Percentiles rank a stretch among this genome's conserved stretches.
Evolutionary conservation across 805 yeast species (phyloP).

Genomic region (Ogataea pini): DNA sequence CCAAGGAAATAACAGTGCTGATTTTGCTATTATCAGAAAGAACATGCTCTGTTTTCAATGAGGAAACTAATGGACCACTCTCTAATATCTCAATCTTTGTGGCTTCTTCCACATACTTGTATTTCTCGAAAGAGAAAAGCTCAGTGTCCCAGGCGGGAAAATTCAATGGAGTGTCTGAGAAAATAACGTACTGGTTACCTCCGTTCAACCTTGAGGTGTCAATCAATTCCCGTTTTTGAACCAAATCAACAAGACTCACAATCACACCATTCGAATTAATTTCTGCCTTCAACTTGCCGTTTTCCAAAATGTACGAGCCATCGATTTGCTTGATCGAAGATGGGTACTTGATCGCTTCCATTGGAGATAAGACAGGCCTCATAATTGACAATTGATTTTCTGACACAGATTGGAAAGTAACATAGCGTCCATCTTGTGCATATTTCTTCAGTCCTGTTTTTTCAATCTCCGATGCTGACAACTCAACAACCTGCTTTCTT

Average conservation of each 20-base stretch:
- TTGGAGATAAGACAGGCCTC: slow-evolving; percentile 22
- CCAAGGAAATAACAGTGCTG: slow-evolving; percentile 67
- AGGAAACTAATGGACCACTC: slow-evolving; percentile 58
- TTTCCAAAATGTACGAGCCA: slow-evolving; percentile 52
- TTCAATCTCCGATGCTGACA: slow-evolving; percentile 8
- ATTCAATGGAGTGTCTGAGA: slow-evolving; percentile 86
- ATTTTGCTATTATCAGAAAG: slow-evolving; percentile 60
- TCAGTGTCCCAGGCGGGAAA: slow-evolving; percentile 99
- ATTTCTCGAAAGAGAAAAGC: slow-evolving; percentile 77
- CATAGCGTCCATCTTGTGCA: slow-evolving; percentile 20
- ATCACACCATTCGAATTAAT: slow-evolving; percentile 57
- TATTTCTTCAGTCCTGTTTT: background rate
- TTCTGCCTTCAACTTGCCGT: slow-evolving; percentile 59
- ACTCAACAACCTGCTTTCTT: slow-evolving; percentile 46
- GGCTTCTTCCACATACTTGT: slow-evolving; percentile 47
- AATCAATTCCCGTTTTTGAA: slow-evolving; percentile 62
- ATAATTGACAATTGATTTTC: slow-evolving; percentile 18
- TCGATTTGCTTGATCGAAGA: slow-evolving; percentile 47
- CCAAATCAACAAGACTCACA: slow-evolving; percentile 61
- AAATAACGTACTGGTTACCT: slow-evolving; percentile 79
- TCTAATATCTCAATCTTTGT: slow-evolving; percentile 43
- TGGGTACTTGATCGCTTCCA: slow-evolving; percentile 41
- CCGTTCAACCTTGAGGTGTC: slow-evolving; percentile 55
- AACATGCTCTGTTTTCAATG: slow-evolving; percentile 61
- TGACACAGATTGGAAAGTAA: slow-evolving; percentile 19